Conservation (phyloP, 176 grass and related monocot genomes). For the Zizania latifolia region DNA sequence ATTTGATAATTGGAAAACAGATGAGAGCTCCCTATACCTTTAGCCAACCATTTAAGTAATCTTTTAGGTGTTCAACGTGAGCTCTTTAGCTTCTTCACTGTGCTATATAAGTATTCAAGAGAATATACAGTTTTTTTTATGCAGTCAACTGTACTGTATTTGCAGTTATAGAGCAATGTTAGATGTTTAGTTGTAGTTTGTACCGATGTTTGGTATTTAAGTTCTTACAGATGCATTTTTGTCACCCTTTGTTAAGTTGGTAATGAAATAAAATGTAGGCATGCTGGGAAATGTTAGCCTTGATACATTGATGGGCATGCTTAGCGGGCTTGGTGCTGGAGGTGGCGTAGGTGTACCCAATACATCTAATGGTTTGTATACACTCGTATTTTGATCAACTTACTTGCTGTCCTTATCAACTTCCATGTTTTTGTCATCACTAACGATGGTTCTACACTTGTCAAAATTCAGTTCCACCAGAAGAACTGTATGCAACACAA, state of each 20-base stretch:
- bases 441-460: not conserved
- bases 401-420: not conserved
- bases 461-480: slow-evolving; percentile 62
- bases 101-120: not conserved
- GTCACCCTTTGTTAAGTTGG: not conserved
- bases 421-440: not conserved
- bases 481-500: slow-evolving; percentile 84
- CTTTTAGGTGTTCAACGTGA: not conserved
- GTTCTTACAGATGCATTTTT: slow-evolving; percentile 5
- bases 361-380: slow-evolving; percentile 64
- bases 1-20: not conserved
- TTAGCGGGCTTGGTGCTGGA: slow-evolving; percentile 83
- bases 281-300: slow-evolving; percentile 39
- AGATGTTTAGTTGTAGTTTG: not conserved
- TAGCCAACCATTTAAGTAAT: not conserved
- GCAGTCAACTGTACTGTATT: not conserved
- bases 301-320: slow-evolving; percentile 87
- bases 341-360: slow-evolving; percentile 57
- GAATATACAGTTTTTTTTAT: not conserved
- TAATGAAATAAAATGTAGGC: slow-evolving; percentile 36
- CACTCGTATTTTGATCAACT: not conserved
- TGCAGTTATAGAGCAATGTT: not conserved
- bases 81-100: not conserved
- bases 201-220: not conserved
- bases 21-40: not conserved